Evolutionary conservation across 352 stramenopile species (phyloP).

Genomic region (Globisporangium apiculatum): DNA sequence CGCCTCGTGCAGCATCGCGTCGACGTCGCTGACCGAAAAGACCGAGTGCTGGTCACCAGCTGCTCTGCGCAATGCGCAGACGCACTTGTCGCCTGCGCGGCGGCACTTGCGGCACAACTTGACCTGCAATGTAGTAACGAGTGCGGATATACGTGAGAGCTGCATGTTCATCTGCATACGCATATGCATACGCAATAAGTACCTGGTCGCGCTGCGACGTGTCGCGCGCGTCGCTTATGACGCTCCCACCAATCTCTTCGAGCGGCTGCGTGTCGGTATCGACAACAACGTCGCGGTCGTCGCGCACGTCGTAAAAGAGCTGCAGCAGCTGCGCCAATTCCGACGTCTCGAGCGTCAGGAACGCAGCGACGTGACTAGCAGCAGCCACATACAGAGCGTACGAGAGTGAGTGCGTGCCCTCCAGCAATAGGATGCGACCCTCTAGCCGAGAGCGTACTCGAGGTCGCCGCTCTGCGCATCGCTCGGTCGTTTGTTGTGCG

Average conservation of each 20-base stretch:
- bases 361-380: conserved; percentile 23
- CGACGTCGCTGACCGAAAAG: conserved; percentile 46
- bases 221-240: too few relatives aligned
- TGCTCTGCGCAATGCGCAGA: conserved; percentile 28
- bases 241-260: conserved; percentile 11
- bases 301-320: conserved; percentile 59
- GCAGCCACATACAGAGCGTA: background rate
- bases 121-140: conserved; percentile 2
- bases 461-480: conserved; percentile 31
- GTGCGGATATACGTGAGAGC: background rate
- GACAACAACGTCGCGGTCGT: conserved; percentile 49
- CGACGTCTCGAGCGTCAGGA: conserved; percentile 56
- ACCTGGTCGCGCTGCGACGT: too few relatives aligned
- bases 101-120: conserved; percentile 69
- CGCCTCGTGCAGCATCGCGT: conserved; percentile 65
- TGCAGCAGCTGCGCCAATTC: conserved; percentile 62
- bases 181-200: too few relatives aligned
- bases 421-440: too few relatives aligned
- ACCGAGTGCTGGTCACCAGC: conserved; percentile 19
- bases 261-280: conserved; percentile 41
- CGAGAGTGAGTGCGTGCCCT: background rate
- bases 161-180: too few relatives aligned
- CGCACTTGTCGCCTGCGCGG: conserved; percentile 47
- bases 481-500: conserved; percentile 34
- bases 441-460: conserved; percentile 19